phyloP scores from a whole-genome alignment of 73 alveolate genomes.

The Urostyla sp. region DNA sequence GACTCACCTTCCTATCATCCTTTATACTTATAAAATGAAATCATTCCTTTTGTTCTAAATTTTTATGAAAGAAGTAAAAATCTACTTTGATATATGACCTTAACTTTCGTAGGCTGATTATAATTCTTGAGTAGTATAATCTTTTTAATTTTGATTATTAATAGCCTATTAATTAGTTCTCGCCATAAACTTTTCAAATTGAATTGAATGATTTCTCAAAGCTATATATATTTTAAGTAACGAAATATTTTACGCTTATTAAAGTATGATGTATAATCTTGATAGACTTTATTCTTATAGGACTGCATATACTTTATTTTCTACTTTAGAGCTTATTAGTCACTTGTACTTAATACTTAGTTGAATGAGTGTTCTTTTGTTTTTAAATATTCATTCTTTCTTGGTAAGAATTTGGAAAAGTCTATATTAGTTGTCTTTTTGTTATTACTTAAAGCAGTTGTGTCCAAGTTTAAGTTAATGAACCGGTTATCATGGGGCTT shows the following conservation, averaged over 20 bases:
- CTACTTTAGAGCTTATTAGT: no score
- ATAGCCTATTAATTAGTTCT: neutral
- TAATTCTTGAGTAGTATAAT: slow-evolving; percentile 8
- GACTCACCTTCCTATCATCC: slow-evolving; percentile 23
- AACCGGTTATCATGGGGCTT: slow-evolving; percentile 49
- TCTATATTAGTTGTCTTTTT: slow-evolving; percentile 3
- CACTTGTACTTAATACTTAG: neutral
- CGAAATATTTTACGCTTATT: neutral
- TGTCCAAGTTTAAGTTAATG: slow-evolving; percentile 17
- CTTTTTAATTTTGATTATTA: slow-evolving; percentile 18
- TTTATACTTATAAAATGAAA: neutral
- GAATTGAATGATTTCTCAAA: slow-evolving; percentile 26
- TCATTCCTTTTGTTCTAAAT: neutral
- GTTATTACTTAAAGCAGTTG: neutral
- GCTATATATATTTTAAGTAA: neutral
- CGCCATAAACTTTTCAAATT: slow-evolving; percentile 28
- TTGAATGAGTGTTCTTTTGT: neutral
- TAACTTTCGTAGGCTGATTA: slow-evolving; percentile 2
- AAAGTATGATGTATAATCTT: neutral
- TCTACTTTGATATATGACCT: slow-evolving; percentile 32
- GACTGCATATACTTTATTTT: neutral
- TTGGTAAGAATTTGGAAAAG: slow-evolving; percentile 15
- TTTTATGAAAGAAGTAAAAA: neutral
- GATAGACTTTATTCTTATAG: neutral
- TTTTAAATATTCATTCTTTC: slow-evolving; percentile 25